These are phyloP conservation scores for Kwoniella newhampshirensis DNA, from an alignment of 768 basidiomycete species.

Conservation along the genomic window DNA sequence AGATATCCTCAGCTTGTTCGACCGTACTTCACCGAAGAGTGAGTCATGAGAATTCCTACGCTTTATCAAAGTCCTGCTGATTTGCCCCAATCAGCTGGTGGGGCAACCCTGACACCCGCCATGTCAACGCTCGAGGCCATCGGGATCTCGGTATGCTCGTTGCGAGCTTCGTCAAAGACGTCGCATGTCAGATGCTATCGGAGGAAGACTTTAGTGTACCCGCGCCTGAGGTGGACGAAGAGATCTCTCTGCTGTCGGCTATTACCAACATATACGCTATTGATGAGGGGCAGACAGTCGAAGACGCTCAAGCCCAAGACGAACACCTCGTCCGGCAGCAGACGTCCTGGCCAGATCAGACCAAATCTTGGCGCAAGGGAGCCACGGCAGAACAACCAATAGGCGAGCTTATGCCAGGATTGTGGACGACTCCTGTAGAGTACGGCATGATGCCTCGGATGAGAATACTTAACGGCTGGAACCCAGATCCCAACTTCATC, in stretches of 20 bases:
- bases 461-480: slow-evolving; percentile 39
- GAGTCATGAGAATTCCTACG: slow-evolving; percentile 5
- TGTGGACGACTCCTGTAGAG: slow-evolving; percentile 33
- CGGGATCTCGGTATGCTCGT: slow-evolving; percentile 48
- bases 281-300: neutral
- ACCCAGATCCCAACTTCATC: slow-evolving; percentile 27
- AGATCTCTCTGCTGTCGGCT: neutral
- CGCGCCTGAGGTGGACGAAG: neutral
- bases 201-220: slow-evolving; percentile 28
- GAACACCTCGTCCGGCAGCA: slow-evolving; percentile 5
- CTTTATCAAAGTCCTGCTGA: neutral
- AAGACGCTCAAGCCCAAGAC: slow-evolving; percentile 9
- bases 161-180: slow-evolving; percentile 42
- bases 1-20: slow-evolving; percentile 45
- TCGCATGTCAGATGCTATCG: slow-evolving; percentile 38
- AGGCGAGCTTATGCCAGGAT: slow-evolving; percentile 37
- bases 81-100: slow-evolving; percentile 32
- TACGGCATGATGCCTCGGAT: slow-evolving; percentile 38
- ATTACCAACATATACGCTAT: too few species aligned
- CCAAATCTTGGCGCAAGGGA: slow-evolving; percentile 27
- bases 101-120: slow-evolving; percentile 50
- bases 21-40: slow-evolving; percentile 50
- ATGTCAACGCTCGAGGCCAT: slow-evolving; percentile 48
- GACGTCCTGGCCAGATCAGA: slow-evolving; percentile 25
- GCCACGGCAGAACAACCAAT: slow-evolving; percentile 21